Base-by-base conservation (phyloP, 1,284 basidiomycete genomes). In the Xerocomus cyaneibrunnescens region DNA sequence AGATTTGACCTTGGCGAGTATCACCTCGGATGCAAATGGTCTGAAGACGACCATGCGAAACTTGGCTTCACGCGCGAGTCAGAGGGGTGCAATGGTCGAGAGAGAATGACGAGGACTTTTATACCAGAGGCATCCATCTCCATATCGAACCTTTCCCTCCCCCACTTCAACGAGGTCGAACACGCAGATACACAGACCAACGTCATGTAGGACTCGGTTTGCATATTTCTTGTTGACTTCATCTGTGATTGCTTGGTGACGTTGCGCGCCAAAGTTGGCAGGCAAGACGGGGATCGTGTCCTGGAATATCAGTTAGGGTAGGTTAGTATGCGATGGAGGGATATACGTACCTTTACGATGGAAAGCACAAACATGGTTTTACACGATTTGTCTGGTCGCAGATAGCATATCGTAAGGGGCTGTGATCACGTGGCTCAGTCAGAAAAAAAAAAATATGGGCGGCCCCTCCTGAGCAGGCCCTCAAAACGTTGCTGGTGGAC, bases 111-210 rank as follows among this genome's bases (percentile, higher is more conserved):
- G 22, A 81, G 60, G 50, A 93, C 94, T 84, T 77, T 92, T 93
- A 69, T 98, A 94, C 85, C 93, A 98, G 64, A 96, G 76, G 66
- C 87, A 87, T 0, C 96, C 96, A 69, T 99, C 96, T 0, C 95
- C 95, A 68, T 96, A 97, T 25, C 94, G 80, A 10, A 98, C 87
- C 57, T 89, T 94, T 3, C 96, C 96, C 65, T 98, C 94, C 10
- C 92, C 87, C 2, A 86, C 89, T 58, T 91, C 83, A 1, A 87
- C 76, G 22, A 98, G 74, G 68, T 98, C 95, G 57, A 93, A 96
- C 0, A 94, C 83, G 48, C 85, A 89, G 49, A 98, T 81, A 61
- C 92, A 94, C 16, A 98, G 79, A 0, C 96, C 95, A 44, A 96
- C 88, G 56, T 93, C 89, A 58, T 93, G 89, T n/a, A 98, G 75